phyloP scores from a whole-genome alignment of 345 rosid genomes.

The Viola odorata region DNA sequence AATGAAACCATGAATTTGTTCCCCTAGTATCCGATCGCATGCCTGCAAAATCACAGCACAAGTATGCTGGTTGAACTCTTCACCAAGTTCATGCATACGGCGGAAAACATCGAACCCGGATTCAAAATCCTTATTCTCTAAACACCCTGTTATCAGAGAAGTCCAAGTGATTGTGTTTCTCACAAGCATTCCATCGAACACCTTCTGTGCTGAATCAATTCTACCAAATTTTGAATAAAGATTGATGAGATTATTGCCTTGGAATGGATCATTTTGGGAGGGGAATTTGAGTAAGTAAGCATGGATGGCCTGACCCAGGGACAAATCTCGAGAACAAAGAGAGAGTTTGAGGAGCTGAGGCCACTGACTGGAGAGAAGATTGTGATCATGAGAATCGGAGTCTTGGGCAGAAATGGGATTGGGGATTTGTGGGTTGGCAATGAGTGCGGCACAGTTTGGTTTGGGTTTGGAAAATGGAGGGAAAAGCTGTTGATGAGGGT shows the following conservation, averaged over 20 bases:
- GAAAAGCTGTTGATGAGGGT: no score
- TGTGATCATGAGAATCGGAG: no score
- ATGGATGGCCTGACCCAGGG: constrained; percentile 27
- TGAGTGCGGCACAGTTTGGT: no score
- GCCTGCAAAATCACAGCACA: constrained; percentile 33
- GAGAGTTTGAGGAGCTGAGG: constrained; percentile 30
- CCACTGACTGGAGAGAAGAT: constrained; percentile 18
- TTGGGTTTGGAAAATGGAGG: no score
- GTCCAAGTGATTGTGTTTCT: constrained; percentile 35
- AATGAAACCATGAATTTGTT: constrained; percentile 27
- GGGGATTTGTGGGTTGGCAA: no score
- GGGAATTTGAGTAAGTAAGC: constrained; percentile 20
- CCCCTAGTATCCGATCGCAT: constrained; percentile 26
- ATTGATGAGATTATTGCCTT: constrained; percentile 23
- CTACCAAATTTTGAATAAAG: constrained; percentile 16
- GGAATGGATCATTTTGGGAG: constrained; percentile 12
- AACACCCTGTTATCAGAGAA: constrained; percentile 27
- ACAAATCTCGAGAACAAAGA: constrained; percentile 15
- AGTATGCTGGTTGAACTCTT: constrained; percentile 32
- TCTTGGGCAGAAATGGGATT: no score
- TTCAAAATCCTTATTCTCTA: constrained; percentile 20
- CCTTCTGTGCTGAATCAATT: constrained; percentile 18
- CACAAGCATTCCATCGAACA: constrained; percentile 32
- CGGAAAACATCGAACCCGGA: constrained; percentile 9
- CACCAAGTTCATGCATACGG: constrained; percentile 21